Percentiles rank a stretch among this genome's conserved stretches.
phyloP scores from a whole-genome alignment of 2,329 filamentous ascomycete genomes.

The Nemania sp. region DNA sequence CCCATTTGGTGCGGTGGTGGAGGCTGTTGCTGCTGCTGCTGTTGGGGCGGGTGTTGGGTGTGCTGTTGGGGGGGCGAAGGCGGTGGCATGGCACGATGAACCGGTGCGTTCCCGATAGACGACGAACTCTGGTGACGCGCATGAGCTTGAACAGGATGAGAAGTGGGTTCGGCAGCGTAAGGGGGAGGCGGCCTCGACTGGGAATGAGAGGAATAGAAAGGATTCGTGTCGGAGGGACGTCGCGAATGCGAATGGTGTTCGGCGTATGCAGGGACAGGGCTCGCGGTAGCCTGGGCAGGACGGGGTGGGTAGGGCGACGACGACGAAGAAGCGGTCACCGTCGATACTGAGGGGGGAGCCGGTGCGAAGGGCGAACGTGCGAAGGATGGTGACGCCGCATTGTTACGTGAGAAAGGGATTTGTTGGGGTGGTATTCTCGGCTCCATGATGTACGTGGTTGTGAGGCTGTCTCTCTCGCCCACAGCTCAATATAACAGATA shows the following conservation, averaged over 20 bases:
- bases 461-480: background rate
- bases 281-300: constrained; percentile 44
- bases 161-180: constrained; percentile 47
- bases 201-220: constrained; percentile 50
- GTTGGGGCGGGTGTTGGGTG: constrained; percentile 44
- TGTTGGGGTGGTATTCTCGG: constrained; percentile 49
- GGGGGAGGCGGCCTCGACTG: constrained; percentile 47
- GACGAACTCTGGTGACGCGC: constrained; percentile 51
- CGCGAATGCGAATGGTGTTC: constrained; percentile 49
- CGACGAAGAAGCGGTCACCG: constrained; percentile 26
- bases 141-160: constrained; percentile 48
- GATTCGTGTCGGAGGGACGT: constrained; percentile 48
- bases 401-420: constrained; percentile 48
- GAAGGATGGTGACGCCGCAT: constrained; percentile 45
- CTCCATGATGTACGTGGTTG: constrained; percentile 43
- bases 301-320: constrained; percentile 48
- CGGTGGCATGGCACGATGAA: constrained; percentile 50
- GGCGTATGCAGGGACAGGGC: constrained; percentile 44
- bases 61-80: constrained; percentile 49
- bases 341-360: constrained; percentile 29
- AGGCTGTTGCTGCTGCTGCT: constrained; percentile 42
- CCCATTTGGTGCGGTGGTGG: constrained; percentile 48
- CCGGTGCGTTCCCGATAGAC: constrained; percentile 45
- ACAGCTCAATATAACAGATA: background rate
- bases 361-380: constrained; percentile 46